Base-by-base conservation (phyloP, 2,329 filamentous ascomycete species). In the Zalaria obscura region DNA sequence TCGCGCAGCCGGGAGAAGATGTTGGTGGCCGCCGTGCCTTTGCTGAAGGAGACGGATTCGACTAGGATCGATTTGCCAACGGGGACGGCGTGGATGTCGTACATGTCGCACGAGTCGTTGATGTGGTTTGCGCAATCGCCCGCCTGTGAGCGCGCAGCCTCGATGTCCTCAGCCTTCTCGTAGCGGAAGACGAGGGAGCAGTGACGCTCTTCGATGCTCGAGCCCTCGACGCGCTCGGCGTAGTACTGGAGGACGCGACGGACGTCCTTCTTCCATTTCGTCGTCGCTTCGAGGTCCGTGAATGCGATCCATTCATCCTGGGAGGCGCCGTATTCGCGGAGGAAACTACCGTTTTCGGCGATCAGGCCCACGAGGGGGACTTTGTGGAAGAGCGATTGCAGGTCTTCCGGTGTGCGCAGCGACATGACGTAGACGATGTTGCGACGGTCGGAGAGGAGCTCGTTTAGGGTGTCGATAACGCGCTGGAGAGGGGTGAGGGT, bases 341-440 rank as follows among this genome's bases (percentile, higher is more conserved):
- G 67, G 62, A 93, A 96, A 58, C 85, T 93, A 2, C 89, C 89
- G 49, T 94, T 95, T 63, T 96, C 89, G 0, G 89, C 89, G 48
- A 96, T 93, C 4, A 96, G 69, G 3, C 91, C 91, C 3, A 95
- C 67, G 45, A 82, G 81, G 4, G 84, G 82, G 1, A 95, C 81
- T 25, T 82, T 76, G 40, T 80, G 79, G 69, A 96, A 95, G 1
- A 93, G 70, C 4, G 80, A 76, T 50, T 94, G 86, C 29, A 95
- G 77, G 54, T 95, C 87, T 52, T 93, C 84, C 0, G 87, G 84
- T 50, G 80, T 83, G 29, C 86, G 79, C 5, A 84, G 81, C 41
- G 86, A 94, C 86, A 94, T 96, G 49, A 96, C 79, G 53, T 94
- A 96, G 26, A 96, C 82, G 1, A 78, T 78, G 55, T 96, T 96